Percentiles rank a stretch among this genome's conserved stretches.
phyloP scores from a whole-genome alignment of 1,284 basidiomycete genomes.

The Phellopilus nigrolimitatus region DNA sequence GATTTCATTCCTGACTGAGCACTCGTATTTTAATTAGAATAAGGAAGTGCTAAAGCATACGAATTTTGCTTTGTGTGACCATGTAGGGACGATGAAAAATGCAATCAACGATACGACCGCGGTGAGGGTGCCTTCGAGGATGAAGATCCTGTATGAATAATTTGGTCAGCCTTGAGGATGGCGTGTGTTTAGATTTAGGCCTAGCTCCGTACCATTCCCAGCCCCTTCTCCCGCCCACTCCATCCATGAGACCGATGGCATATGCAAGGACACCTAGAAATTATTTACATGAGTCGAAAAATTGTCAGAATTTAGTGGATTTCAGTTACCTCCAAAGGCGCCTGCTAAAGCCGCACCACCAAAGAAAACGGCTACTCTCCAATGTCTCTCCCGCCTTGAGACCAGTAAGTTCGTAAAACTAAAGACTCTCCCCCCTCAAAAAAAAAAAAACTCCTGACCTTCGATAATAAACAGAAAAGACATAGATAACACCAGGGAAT shows the following conservation, averaged over 20 bases:
- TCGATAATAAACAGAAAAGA: constrained; percentile 60
- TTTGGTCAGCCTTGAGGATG: no score
- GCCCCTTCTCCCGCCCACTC: constrained; percentile 47
- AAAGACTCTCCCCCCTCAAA: background rate
- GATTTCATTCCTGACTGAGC: background rate
- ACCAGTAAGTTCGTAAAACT: background rate
- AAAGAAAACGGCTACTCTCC: constrained; percentile 58
- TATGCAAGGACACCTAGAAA: constrained; percentile 48
- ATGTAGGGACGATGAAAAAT: constrained; percentile 55
- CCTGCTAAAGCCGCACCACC: constrained; percentile 54
- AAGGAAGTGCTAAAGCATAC: no score
- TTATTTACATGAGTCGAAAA: background rate
- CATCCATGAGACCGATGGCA: constrained; percentile 53
- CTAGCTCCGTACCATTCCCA: constrained; percentile 44
- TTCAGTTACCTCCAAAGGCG: constrained; percentile 46
- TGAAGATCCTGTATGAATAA: constrained; percentile 46
- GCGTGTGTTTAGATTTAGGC: background rate
- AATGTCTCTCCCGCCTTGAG: constrained; percentile 48
- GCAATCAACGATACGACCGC: constrained; percentile 42
- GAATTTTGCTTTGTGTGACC: constrained; percentile 52
- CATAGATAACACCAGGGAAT: constrained; percentile 57
- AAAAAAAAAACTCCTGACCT: constrained; percentile 28
- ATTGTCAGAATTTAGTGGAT: background rate
- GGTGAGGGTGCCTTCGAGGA: constrained; percentile 55
- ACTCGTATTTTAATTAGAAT: background rate